These are phyloP conservation scores for Pyracantha coccinea DNA, from an alignment of 331 rosid genomes.

Conservation along the genomic window DNA sequence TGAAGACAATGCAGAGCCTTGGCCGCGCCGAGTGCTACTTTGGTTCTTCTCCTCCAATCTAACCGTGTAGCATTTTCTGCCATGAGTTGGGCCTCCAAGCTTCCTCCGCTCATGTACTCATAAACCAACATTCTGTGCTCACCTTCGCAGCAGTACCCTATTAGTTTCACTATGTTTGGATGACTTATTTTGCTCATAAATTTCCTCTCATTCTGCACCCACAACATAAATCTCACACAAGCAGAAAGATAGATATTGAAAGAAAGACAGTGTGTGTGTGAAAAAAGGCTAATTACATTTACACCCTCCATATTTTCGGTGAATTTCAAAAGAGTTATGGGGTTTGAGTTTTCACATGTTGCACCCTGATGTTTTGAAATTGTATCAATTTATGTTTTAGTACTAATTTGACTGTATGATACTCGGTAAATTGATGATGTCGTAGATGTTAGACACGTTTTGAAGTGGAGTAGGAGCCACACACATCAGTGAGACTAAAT, in stretches of 20 bases:
- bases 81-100: conserved; percentile 31
- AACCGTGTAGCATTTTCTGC: conserved; percentile 13
- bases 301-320: too few relatives aligned
- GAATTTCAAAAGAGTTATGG: too few relatives aligned
- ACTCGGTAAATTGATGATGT: too few relatives aligned
- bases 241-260: background rate
- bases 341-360: too few relatives aligned
- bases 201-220: conserved; percentile 30
- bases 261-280: background rate
- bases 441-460: background rate
- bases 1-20: conserved; percentile 35
- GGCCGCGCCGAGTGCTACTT: conserved; percentile 29
- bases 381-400: too few relatives aligned
- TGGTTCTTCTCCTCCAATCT: conserved; percentile 34
- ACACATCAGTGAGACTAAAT: background rate
- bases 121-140: conserved; percentile 36
- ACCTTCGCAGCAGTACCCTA: conserved; percentile 32
- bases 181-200: conserved; percentile 25
- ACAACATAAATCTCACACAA: background rate
- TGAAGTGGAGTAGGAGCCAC: background rate
- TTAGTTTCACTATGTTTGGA: conserved; percentile 43
- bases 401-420: too few relatives aligned
- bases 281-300: background rate
- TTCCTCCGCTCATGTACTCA: conserved; percentile 33
- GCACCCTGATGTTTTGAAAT: too few relatives aligned